Percentiles rank a stretch among this genome's conserved stretches.
Conservation (phyloP, 306 rosid species). For the Coriaria nepalensis region DNA sequence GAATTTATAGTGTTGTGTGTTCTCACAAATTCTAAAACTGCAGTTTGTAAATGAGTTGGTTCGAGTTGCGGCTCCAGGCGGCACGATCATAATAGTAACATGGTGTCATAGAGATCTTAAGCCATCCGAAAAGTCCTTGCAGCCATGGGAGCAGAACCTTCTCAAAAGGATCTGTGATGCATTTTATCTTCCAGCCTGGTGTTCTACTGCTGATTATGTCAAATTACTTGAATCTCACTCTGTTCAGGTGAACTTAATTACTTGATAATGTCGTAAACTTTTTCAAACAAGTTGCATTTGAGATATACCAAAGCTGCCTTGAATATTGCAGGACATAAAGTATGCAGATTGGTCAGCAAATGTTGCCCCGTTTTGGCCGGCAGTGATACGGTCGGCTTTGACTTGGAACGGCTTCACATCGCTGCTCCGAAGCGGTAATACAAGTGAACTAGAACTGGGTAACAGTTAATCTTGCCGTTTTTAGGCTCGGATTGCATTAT, state of each 20-base stretch:
- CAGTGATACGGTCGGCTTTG: slow-evolving; percentile 70
- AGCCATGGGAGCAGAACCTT: slow-evolving; percentile 56
- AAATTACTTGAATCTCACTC: slow-evolving; percentile 35
- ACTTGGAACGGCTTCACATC: slow-evolving; percentile 79
- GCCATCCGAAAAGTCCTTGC: slow-evolving; percentile 40
- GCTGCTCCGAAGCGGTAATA: slow-evolving; percentile 45
- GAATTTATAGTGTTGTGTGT: slow-evolving; percentile 6
- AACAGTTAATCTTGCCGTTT: background rate
- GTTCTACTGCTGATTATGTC: slow-evolving; percentile 76
- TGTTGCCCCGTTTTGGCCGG: slow-evolving; percentile 97
- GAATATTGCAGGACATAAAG: slow-evolving; percentile 48
- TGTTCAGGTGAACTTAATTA: slow-evolving; percentile 35
- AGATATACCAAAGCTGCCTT: background rate
- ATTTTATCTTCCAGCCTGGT: slow-evolving; percentile 90
- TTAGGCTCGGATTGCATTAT: background rate
- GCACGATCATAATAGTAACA: slow-evolving; percentile 63
- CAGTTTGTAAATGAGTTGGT: slow-evolving; percentile 81
- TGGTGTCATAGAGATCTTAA: slow-evolving; percentile 94
- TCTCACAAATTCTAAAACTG: slow-evolving; percentile 1
- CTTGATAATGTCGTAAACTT: background rate
- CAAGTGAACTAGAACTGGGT: background rate
- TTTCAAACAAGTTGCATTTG: background rate
- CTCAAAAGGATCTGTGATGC: slow-evolving; percentile 62
- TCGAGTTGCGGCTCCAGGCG: slow-evolving; percentile 89
- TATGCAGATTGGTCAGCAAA: slow-evolving; percentile 65